Conservation (phyloP, 2,329 filamentous ascomycete genomes). For the Sporothrix brasiliensis region DNA sequence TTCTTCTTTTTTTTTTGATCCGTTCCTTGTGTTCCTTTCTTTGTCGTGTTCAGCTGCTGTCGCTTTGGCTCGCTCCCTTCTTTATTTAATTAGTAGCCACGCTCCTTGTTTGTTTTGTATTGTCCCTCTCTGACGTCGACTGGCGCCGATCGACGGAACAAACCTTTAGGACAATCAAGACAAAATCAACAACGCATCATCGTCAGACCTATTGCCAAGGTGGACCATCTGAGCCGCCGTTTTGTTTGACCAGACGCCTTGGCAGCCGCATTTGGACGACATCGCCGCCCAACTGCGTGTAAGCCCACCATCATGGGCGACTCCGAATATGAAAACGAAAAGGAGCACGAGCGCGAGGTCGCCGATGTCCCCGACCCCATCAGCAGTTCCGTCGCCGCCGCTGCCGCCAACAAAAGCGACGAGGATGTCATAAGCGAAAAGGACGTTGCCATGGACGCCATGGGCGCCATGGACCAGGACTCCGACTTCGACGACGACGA, state of each 20-base stretch:
- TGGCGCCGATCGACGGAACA: not conserved
- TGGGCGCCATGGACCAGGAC: slow-evolving; percentile 44
- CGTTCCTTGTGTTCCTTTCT: slow-evolving; percentile 6
- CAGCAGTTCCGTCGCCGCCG: slow-evolving; percentile 26
- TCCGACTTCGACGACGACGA: slow-evolving; percentile 35
- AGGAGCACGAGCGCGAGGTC: slow-evolving; percentile 35
- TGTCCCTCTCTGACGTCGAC: not conserved
- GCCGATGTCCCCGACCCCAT: slow-evolving; percentile 35
- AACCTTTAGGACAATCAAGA: not conserved
- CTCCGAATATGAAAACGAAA: slow-evolving; percentile 33
- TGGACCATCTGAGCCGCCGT: not conserved
- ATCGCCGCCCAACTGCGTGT: not conserved
- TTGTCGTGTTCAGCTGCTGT: not conserved
- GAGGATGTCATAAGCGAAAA: slow-evolving; percentile 36
- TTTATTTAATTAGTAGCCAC: not conserved
- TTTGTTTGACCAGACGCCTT: not conserved
- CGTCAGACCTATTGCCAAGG: slow-evolving; percentile 15
- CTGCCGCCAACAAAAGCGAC: slow-evolving; percentile 1
- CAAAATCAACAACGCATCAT: no score
- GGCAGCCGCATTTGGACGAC: slow-evolving; percentile 10
- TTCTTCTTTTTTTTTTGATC: not conserved
- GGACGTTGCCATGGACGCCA: slow-evolving; percentile 32
- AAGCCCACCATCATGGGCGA: slow-evolving; percentile 25
- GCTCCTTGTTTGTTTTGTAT: not conserved
- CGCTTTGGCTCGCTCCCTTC: not conserved